phyloP scores from a whole-genome alignment of 2,329 filamentous ascomycete genomes.

The Fusarium euwallaceae region DNA sequence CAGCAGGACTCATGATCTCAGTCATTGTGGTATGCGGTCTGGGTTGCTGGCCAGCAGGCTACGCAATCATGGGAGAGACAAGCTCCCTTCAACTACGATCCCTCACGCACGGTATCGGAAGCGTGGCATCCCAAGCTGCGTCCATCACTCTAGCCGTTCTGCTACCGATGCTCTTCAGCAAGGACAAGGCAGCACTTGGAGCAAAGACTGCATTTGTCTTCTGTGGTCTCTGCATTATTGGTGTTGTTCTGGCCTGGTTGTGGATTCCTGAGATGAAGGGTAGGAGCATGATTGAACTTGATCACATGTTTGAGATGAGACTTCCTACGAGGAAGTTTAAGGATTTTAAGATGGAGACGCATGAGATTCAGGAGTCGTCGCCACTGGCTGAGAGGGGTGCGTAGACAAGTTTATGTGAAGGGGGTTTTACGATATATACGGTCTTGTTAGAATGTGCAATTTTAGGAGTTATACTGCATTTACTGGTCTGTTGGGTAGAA shows the following conservation, averaged over 20 bases:
- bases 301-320: conserved; percentile 39
- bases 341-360: conserved; percentile 9
- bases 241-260: conserved; percentile 40
- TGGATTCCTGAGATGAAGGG: conserved; percentile 43
- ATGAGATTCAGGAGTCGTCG: conserved; percentile 22
- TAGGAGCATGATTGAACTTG: conserved; percentile 38
- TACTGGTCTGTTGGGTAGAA: background rate
- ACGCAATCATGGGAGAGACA: conserved; percentile 53
- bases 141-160: conserved; percentile 47
- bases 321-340: conserved; percentile 34
- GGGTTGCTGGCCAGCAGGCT: conserved; percentile 58
- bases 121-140: conserved; percentile 54
- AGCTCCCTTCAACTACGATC: conserved; percentile 42
- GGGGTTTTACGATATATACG: background rate
- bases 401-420: background rate
- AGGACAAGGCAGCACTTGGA: conserved; percentile 52
- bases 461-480: background rate
- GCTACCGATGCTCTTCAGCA: conserved; percentile 48
- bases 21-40: conserved; percentile 56
- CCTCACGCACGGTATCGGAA: conserved; percentile 54
- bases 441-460: background rate
- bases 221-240: conserved; percentile 46
- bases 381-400: conserved; percentile 5
- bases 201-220: conserved; percentile 59
- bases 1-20: conserved; percentile 53